Evolutionary conservation across 2,329 filamentous ascomycete genomes (phyloP).

Genomic region (Aspergillus glaucus): DNA sequence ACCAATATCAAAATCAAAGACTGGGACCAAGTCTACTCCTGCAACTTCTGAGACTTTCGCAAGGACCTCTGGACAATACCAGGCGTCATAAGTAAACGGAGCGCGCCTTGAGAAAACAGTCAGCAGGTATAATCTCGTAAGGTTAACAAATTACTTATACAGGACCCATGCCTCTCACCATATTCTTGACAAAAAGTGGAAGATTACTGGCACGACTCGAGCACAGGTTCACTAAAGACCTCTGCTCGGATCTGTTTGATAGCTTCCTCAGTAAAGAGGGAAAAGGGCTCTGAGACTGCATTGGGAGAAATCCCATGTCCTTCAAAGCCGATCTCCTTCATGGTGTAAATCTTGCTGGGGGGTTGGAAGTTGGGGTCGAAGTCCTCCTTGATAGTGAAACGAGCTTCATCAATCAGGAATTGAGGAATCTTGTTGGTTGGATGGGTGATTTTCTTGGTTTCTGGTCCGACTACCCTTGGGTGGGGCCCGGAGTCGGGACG

Average conservation of each 20-base stretch:
- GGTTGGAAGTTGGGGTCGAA: slow-evolving; percentile 49
- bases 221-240: slow-evolving; percentile 50
- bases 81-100: slow-evolving; percentile 55
- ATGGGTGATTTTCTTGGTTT: slow-evolving; percentile 8
- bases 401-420: slow-evolving; percentile 6
- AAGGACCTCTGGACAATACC: slow-evolving; percentile 50
- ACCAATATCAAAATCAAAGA: slow-evolving; percentile 52
- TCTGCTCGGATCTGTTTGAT: slow-evolving; percentile 55
- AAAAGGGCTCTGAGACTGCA: slow-evolving; percentile 58
- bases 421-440: slow-evolving; percentile 9
- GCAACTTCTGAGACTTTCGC: slow-evolving; percentile 51
- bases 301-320: slow-evolving; percentile 53
- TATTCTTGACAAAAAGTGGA: slow-evolving; percentile 48
- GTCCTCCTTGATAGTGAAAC: slow-evolving; percentile 2
- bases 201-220: slow-evolving; percentile 51
- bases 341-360: slow-evolving; percentile 48
- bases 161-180: slow-evolving; percentile 47
- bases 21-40: slow-evolving; percentile 53
- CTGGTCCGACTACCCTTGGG: too few relatives aligned
- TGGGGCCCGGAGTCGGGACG: too few relatives aligned
- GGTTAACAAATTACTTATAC: slow-evolving; percentile 38
- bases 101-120: slow-evolving; percentile 41
- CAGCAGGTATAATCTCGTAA: neutral
- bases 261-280: slow-evolving; percentile 55
- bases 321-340: slow-evolving; percentile 49